Evolutionary conservation across 2,329 filamentous ascomycete genomes (phyloP), one percentile per base, ranked within the genome.

Genomic region (Coniochaeta sp.): DNA sequence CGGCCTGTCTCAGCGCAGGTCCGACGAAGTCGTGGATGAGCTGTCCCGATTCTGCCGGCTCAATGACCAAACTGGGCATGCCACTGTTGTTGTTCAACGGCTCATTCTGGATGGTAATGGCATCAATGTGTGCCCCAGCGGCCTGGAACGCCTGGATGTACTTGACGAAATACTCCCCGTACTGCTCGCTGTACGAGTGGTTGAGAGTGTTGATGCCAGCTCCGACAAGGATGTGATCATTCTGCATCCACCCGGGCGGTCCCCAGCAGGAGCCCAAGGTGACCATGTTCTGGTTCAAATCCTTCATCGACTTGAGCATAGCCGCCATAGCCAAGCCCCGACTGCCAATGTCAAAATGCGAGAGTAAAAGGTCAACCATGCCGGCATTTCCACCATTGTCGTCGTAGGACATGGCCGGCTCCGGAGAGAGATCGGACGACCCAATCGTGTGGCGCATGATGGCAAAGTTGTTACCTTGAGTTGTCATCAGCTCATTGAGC

Each of bases 31-130:
- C 65, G 31, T 68, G 70, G 54, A 76, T 77, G 43, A 77, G 65
- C 8, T 62, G 61, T 0, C 68, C 71, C 3, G 74, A 72, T 65
- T 77, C 73, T 52, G 74, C 72, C 6, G 69, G 70, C 19, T 67
- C 68, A 64, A 76, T 68, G 58, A 72, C 72, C 74, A 77, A 72
- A 44, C 73, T 76, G 3, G 74, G 72, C 40, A 73, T 72, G 24
- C 68, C 66, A 9, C 70, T 68, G 56, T 72, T 68, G 63, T 67
- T 76, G 67, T 77, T 76, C n/a, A 76, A 67, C 1, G 76, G 76
- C 66, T 78, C 76, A 61, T 78, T 78, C 67, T 78, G 76, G 52
- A 78, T 72, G 47, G 75, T 76, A 65, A 78, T 75, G 62, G 75
- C 75, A 58, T 77, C 73, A 43, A 77, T 65, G 12, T 67, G 67